Percentiles rank a stretch among this genome's conserved stretches.
phyloP scores from a whole-genome alignment of 768 basidiomycete species.

The Stropharia rugosoannulata region DNA sequence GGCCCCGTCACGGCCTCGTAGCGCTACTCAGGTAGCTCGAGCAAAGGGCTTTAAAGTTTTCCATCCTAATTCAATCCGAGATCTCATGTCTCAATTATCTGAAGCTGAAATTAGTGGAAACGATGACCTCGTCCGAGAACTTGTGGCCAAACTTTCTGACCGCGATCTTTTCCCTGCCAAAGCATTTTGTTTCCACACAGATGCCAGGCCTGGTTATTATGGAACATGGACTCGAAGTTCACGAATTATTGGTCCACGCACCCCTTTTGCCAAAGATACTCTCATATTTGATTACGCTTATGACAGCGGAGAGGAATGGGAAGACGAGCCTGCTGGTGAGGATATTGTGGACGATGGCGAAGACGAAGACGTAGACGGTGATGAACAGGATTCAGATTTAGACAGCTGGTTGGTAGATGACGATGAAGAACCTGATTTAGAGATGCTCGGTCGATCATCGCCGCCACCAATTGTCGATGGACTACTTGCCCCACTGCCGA shows the following conservation, averaged over 20 bases:
- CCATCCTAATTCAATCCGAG: constrained; percentile 35
- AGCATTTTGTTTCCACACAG: constrained; percentile 79
- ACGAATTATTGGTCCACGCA: constrained; percentile 74
- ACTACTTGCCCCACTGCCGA: constrained; percentile 33
- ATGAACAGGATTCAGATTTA: constrained; percentile 70
- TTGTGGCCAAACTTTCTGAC: constrained; percentile 61
- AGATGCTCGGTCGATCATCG: constrained; percentile 35
- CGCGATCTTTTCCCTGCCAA: constrained; percentile 70
- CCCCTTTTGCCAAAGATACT: constrained; percentile 78
- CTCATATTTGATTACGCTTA: constrained; percentile 84
- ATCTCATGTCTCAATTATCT: constrained; percentile 60
- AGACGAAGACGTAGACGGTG: constrained; percentile 55
- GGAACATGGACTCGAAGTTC: constrained; percentile 94
- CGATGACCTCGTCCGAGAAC: constrained; percentile 60
- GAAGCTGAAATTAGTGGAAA: constrained; percentile 82
- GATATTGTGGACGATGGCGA: constrained; percentile 73
- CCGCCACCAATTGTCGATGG: constrained; percentile 32
- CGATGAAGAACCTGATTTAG: constrained; percentile 53
- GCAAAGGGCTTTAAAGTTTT: constrained; percentile 33
- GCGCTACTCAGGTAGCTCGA: constrained; percentile 7
- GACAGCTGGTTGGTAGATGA: constrained; percentile 82
- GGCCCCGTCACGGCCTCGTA: constrained; percentile 15
- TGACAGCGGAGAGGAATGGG: constrained; percentile 97
- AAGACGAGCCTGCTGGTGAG: constrained; percentile 80
- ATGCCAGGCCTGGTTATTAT: constrained; percentile 88